phyloP scores from a whole-genome alignment of 805 yeast genomes.

The Lachancea kluyveri region DNA sequence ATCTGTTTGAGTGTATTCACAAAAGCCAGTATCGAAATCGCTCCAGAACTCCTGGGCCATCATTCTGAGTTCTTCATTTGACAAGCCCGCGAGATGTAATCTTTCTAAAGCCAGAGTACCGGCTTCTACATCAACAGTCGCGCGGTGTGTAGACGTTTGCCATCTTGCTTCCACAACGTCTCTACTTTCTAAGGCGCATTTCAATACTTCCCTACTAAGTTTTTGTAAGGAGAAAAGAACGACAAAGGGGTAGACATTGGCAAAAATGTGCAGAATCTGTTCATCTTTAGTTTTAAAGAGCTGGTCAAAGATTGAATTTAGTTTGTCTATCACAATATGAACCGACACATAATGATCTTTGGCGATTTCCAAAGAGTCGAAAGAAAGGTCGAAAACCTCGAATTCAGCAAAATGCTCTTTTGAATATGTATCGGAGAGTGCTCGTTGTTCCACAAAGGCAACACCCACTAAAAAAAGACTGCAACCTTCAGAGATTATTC shows the following conservation, averaged over 20 bases:
- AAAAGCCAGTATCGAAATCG: slow-evolving; percentile 2
- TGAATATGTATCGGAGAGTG: too few species aligned
- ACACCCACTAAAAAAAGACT: too few species aligned
- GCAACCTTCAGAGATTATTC: too few species aligned
- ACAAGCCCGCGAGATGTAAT: background rate
- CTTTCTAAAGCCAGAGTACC: background rate
- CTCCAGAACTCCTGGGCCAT: slow-evolving; percentile 9
- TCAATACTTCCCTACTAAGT: slow-evolving; percentile 3
- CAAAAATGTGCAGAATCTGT: slow-evolving; percentile 1
- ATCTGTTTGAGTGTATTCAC: background rate
- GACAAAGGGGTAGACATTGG: slow-evolving; percentile 4
- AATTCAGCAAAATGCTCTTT: too few species aligned
- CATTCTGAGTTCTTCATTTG: slow-evolving; percentile 4
- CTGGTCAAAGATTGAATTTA: background rate
- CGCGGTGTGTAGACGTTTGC: background rate
- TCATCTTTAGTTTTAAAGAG: slow-evolving; percentile 4
- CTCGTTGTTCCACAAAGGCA: too few species aligned
- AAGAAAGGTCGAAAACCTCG: slow-evolving; percentile 7
- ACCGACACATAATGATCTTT: slow-evolving; percentile 5
- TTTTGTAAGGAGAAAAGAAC: slow-evolving; percentile 3
- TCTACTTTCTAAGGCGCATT: slow-evolving; percentile 1
- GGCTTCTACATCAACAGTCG: background rate
- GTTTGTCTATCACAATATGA: background rate
- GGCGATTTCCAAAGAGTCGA: slow-evolving; percentile 3
- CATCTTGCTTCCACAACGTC: background rate